These are phyloP conservation scores for Kwoniella botswanensis DNA, from an alignment of 768 basidiomycete genomes.

Conservation along the genomic window DNA sequence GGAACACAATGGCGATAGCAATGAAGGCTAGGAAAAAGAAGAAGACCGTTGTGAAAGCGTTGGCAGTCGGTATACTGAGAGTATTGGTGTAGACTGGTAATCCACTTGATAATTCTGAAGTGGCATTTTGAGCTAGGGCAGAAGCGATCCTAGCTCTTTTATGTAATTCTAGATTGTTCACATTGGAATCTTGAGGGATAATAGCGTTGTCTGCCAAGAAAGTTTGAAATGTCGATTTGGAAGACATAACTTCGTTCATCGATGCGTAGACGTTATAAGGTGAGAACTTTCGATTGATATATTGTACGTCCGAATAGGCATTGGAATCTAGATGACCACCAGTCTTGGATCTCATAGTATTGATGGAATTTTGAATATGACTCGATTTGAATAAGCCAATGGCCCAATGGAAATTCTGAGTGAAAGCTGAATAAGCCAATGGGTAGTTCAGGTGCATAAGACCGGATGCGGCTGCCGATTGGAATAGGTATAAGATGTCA, in stretches of 20 bases:
- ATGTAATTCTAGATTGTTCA: slow-evolving; percentile 14
- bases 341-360: slow-evolving; percentile 78
- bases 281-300: slow-evolving; percentile 79
- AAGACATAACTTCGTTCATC: slow-evolving; percentile 54
- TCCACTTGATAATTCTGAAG: slow-evolving; percentile 68
- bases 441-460: slow-evolving; percentile 87
- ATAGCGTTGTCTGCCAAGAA: slow-evolving; percentile 33
- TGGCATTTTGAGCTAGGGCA: slow-evolving; percentile 34
- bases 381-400: slow-evolving; percentile 70
- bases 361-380: slow-evolving; percentile 75
- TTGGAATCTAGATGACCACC: slow-evolving; percentile 73
- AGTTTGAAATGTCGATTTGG: slow-evolving; percentile 63
- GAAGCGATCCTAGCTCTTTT: slow-evolving; percentile 47
- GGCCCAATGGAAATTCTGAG: slow-evolving; percentile 88
- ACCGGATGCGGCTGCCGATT: slow-evolving; percentile 77
- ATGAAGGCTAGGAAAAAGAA: slow-evolving; percentile 71
- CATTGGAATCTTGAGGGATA: slow-evolving; percentile 8
- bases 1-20: slow-evolving; percentile 65
- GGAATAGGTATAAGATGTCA: slow-evolving; percentile 80
- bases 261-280: slow-evolving; percentile 67
- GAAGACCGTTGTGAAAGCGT: slow-evolving; percentile 90
- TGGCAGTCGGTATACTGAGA: slow-evolving; percentile 77
- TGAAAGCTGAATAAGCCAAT: slow-evolving; percentile 75
- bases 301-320: slow-evolving; percentile 69
- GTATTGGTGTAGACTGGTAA: slow-evolving; percentile 81